A percentile compares a stretch with the other conserved stretches of the same genome.
Conservation (phyloP, 2,329 filamentous ascomycete genomes). For the Lasiodiplodia sp. region DNA sequence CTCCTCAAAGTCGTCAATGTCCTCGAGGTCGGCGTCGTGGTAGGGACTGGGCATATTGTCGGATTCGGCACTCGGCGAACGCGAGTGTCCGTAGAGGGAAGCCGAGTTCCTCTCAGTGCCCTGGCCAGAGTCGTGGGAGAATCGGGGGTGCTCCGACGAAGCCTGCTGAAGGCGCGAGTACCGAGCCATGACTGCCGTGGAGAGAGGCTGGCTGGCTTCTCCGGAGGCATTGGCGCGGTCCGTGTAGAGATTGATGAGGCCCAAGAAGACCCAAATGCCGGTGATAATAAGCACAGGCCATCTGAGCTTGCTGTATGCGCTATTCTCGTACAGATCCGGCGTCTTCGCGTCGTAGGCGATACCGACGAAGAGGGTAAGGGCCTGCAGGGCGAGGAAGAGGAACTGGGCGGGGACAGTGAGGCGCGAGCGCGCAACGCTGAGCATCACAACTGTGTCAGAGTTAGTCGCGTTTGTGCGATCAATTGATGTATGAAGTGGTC, state of each 20-base stretch:
- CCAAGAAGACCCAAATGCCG: slow-evolving; percentile 72
- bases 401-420: slow-evolving; percentile 75
- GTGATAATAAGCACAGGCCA: slow-evolving; percentile 82
- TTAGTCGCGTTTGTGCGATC: slow-evolving; percentile 37
- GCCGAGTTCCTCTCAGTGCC: slow-evolving; percentile 74
- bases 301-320: slow-evolving; percentile 86
- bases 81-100: slow-evolving; percentile 70
- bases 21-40: slow-evolving; percentile 50
- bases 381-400: slow-evolving; percentile 53
- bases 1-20: slow-evolving; percentile 55
- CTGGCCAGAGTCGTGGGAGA: slow-evolving; percentile 60
- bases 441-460: slow-evolving; percentile 72
- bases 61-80: slow-evolving; percentile 65
- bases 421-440: slow-evolving; percentile 81
- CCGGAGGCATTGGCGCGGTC: slow-evolving; percentile 49
- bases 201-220: slow-evolving; percentile 40
- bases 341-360: slow-evolving; percentile 76
- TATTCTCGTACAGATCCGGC: slow-evolving; percentile 84
- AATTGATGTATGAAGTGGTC: slow-evolving; percentile 29
- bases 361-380: slow-evolving; percentile 49
- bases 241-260: slow-evolving; percentile 68
- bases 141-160: slow-evolving; percentile 39
- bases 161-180: slow-evolving; percentile 48
- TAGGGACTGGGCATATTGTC: slow-evolving; percentile 53
- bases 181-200: slow-evolving; percentile 46